Evolutionary conservation across 345 rosid genomes (phyloP), one percentile per base, ranked within the genome.

Genomic region (Populus simonii): DNA sequence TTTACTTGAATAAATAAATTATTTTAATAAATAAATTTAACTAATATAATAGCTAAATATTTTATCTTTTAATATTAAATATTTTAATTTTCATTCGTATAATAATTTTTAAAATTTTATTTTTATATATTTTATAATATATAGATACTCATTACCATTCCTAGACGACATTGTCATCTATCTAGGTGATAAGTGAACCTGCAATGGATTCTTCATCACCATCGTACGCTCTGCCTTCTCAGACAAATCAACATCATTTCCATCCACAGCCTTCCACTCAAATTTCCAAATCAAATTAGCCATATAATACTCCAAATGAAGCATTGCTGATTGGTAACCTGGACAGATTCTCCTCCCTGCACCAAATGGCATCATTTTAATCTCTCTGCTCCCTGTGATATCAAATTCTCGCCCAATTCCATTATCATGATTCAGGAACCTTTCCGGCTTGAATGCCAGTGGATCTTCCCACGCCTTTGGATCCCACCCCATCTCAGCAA

Each of bases 281-380:
- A 62, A 78, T 22, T 72, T 71, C 25, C 72, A 33, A 1, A 73
- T 62, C 74, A 73, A 68, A 68, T 79, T 79, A 10, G 81, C 81
- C 77, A 73, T 74, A 73, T 53, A 79, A 25, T 55, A 73, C 53
- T 79, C 49, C 57, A 51, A 47, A 38, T 73, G 81, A 41, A 79
- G 77, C 29, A 67, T 6, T 12, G 81, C 77, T 61, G 73, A 22
- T 2, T 39, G 18, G 31, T 49, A 25, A 22, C 73, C 81, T 7
- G 81, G 81, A 31, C 81, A 79, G 27, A 79, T 53, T 61, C 77
- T 79, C 76, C 81, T 72, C 18, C 81, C 81, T 23, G 81, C 81
- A 16, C 81, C 81, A 51, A 78, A 78, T 0, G 81, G 81, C 77
- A 79, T 79, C 81, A 79, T 79, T 27, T 79, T 73, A 3, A 79